Evolutionary conservation across 2,329 filamentous ascomycete genomes (phyloP), one percentile per base, ranked within the genome.

Genomic region (Sporothrix euskadiensis): DNA sequence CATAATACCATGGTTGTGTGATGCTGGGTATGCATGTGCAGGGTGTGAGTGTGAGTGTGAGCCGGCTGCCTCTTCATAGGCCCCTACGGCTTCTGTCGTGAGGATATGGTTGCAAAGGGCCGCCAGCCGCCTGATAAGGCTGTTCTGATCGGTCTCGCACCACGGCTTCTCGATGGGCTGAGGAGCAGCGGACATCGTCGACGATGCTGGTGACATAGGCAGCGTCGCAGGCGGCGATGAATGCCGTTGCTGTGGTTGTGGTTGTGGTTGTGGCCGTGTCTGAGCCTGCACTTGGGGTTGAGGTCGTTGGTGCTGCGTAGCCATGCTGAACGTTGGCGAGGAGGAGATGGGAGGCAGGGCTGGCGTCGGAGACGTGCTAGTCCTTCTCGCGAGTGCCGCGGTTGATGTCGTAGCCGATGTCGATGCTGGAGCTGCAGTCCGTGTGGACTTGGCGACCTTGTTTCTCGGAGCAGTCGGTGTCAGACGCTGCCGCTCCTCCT

Each of bases 71-170:
- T 39, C 66, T 12, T 56, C 32, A 47, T 16, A 10, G 9, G 44
- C 30, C 19, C 16, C 12, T 26, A 56, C 12, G n/a, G 72, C 71
- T 19, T 73, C 71, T 5, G 71, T 68, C 9, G 70, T 68, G n/a
- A 75, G 63, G n/a, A 76, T 73, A 26, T 75, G 70, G 74, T 57
- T 75, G 71, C 75, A 76, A 1, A 76, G 63, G 1, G 74, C 75
- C 1, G 75, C 75, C 44, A 76, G 74, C 1, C 74, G 73, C 61
- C 54, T 71, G 66, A 76, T 71, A 2, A 76, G 75, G 39, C 74
- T 75, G 72, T 76, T 75, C 56, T 76, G 73, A 69, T 76, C 74
- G 10, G 73, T 72, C 41, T 73, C 73, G 44, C 59, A 71, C 71
- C 73, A 74, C 7, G 73, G 44, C 54, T 69, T 68, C 19, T 74